Base-by-base conservation (phyloP, 148 eudicot genomes). In the Persicaria maculosa region DNA sequence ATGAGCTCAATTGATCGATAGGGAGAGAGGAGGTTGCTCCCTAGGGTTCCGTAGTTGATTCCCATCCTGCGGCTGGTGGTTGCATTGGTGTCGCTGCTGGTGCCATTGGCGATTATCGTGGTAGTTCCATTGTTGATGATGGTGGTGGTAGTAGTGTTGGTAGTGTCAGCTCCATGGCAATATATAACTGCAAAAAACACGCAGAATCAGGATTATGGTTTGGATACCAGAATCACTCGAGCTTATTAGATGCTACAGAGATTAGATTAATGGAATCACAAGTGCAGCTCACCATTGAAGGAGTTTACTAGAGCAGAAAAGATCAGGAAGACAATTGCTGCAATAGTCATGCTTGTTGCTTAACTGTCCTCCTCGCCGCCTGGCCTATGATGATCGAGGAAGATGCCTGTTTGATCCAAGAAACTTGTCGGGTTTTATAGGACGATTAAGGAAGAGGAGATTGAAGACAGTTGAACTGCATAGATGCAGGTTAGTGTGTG, bases 41-140 rank as follows among this genome's bases (percentile, higher is more conserved):
- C 98, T 47, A 73, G 58, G 11, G 80, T 87, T 9, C 98, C 98
- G 16, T 91, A 93, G 82, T 88, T 91, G 57, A 93, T 47, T 15
- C 98, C 98, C 5, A 93, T 83, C 44, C 73, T 74, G 22, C 19
- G 61, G 3, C 16, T 44, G 52, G 43, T 19, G 22, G 15, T 7
- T 14, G 64, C 15, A 7, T 20, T 58, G 64, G 0, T 58, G 16
- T 8, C 31, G 19, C 14, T 48, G 12, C 0, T 10, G 9, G 52
- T 12, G 19, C 64, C 7, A 4, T 8, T 58, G 64, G 64, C 16
- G 2, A 52, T 52, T 9, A 9, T 3, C 19, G 31, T 58, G 11
- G 9, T 22, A 8, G 68, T 64, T 7, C 12, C 68, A 64, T 10
- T 20, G 68, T 7, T 20, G 36, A 22, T 62, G 12, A 3, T 48